phyloP scores from a whole-genome alignment of 225 moss, liverwort and hornwort genomes.

The Asterella californica region DNA sequence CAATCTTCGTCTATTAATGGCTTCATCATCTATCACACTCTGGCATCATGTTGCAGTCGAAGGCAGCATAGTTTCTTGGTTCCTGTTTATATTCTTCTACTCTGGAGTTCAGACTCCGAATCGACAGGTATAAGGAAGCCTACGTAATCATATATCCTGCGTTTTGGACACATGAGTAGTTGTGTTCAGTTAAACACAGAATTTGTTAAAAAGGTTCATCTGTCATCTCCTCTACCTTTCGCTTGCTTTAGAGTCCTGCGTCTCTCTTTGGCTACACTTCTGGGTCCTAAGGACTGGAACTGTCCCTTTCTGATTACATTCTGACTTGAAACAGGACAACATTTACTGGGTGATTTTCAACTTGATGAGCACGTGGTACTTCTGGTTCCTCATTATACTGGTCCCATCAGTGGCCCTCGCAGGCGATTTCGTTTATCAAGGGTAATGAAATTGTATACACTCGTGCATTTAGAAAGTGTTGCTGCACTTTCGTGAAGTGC shows the following conservation, averaged over 20 bases:
- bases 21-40: constrained; percentile 64
- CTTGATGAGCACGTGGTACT: constrained; percentile 84
- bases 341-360: constrained; percentile 93
- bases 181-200: too few relatives aligned
- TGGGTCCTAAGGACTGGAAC: not conserved
- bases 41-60: constrained; percentile 89
- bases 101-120: constrained; percentile 64
- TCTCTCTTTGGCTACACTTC: not conserved
- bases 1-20: constrained; percentile 91
- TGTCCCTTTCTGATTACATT: not conserved
- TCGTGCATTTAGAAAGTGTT: not conserved
- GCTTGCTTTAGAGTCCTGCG: not conserved
- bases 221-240: not conserved
- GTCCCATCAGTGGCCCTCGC: constrained; percentile 74
- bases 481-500: not conserved
- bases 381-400: constrained; percentile 68
- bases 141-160: not conserved
- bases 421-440: constrained; percentile 67
- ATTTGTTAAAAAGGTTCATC: not conserved
- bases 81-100: constrained; percentile 76
- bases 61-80: constrained; percentile 81
- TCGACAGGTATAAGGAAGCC: constrained; percentile 49
- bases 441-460: constrained; percentile 26
- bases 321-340: constrained; percentile 50
- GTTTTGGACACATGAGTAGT: too few relatives aligned